Base-by-base conservation (phyloP, 2,329 filamentous ascomycete species). In the Pestalotiopsis sp. region DNA sequence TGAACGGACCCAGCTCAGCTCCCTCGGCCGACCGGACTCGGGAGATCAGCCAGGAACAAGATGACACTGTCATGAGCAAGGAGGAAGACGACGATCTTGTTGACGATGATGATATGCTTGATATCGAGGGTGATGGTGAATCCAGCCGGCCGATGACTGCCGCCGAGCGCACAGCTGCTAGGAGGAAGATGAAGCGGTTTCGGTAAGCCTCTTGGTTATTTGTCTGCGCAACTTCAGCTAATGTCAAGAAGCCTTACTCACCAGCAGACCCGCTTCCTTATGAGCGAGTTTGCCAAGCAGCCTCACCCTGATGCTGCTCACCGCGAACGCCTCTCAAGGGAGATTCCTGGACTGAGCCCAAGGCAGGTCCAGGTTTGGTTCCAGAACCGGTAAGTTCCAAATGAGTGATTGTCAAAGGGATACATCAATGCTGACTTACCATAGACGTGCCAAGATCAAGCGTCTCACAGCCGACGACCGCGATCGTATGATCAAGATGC, bases 311-410 rank as follows among this genome's bases (percentile, higher is more conserved):
- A 98, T 81, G 95, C 95, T 56, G 93, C 93, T 61, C 94, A 97
- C 79, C 88, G 95, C 71, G 95, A 97, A 78, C 88, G 94, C 61
- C 85, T 98, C 49, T 95, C 95, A 4, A 86, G 92, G 71, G 94
- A 98, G 78, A 98, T 98, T 60, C 95, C 95, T 39, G 95, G 95
- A 0, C 83, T 98, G 63, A 97, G 93, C 75, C 93, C 95, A 49
- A 90, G 95, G 70, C 95, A 98, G 79, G 95, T 98, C 27, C 95
- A 98, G 80, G 95, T 98, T 64, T 98, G 95, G 95, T 98, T 98
- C 81, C 95, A 98, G 81, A 98, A 98, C 81, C 90, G 95, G 95
- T 97, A 87, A 75, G 86, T 77, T 56, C 23, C 39, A 9, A 31
- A 1, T 7, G 7, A 36, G 31, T 7, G 2, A 36, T 20, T 31